Conservation (phyloP, 169 alveolate genomes). For the Cryptosporidium viatorum region DNA sequence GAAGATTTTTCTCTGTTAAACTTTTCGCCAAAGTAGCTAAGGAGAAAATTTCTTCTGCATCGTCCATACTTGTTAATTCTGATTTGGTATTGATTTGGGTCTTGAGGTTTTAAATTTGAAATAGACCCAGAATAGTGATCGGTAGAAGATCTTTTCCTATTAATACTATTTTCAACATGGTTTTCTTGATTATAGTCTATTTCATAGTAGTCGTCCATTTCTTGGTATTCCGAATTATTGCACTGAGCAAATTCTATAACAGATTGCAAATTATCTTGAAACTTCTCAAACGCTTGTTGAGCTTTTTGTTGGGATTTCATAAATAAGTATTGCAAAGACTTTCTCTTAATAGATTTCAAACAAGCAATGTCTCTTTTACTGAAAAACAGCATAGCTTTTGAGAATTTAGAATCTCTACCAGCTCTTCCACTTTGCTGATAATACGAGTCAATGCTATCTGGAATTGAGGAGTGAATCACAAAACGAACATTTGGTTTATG, state of each 20-base stretch:
- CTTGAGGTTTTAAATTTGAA: neutral
- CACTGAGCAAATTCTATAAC: constrained; percentile 44
- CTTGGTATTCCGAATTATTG: neutral
- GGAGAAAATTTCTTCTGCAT: constrained; percentile 81
- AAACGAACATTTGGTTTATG: constrained; percentile 96
- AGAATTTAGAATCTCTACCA: constrained; percentile 95
- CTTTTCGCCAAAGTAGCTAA: constrained; percentile 82
- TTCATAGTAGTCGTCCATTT: constrained; percentile 78
- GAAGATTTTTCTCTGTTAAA: constrained; percentile 61
- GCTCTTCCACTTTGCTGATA: constrained; percentile 99
- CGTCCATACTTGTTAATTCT: constrained; percentile 47
- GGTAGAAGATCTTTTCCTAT: neutral
- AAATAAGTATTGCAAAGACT: constrained; percentile 52
- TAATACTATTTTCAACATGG: neutral
- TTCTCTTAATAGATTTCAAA: constrained; percentile 68
- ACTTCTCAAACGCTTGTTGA: constrained; percentile 52
- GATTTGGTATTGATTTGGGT: constrained; percentile 26
- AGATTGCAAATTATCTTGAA: constrained; percentile 75
- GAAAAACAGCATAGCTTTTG: constrained; percentile 85
- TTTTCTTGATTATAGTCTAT: constrained; percentile 16
- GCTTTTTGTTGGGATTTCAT: constrained; percentile 65
- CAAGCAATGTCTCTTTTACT: constrained; percentile 71
- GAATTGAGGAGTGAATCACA: constrained; percentile 96
- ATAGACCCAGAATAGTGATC: neutral
- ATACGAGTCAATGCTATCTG: constrained; percentile 93